Evolutionary conservation across 768 basidiomycete species (phyloP), one percentile per base, ranked within the genome.

Genomic region (Russula griseocarnosa): DNA sequence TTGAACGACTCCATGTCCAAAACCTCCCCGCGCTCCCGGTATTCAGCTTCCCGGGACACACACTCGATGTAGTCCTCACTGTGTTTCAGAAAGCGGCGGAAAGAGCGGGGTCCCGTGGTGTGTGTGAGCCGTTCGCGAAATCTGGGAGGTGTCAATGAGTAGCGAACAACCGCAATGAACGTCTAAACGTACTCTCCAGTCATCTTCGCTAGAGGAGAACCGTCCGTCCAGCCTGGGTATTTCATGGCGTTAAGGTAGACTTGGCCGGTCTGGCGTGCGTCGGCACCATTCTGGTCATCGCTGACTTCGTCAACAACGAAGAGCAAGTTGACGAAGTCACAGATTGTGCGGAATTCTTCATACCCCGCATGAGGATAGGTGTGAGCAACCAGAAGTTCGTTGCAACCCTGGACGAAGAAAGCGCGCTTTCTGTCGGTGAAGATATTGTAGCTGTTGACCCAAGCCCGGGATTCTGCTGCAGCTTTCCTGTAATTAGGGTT

Each of bases 271-370:
- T 73, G 73, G 28, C 80, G 79, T 53, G 85, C 86, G 59, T 83
- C 86, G 57, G 72, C 71, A 36, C 84, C 84, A 69, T 76, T 80
- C 73, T 87, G 86, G 63, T 86, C 86, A 69, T 87, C 85, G 72
- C 84, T 86, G 59, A 86, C 79, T 72, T 87, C 86, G 70, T 88
- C 87, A 52, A 86, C 79, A 52, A 86, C 84, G 73, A 86, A 88
- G 34, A 76, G 71, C 36, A 76, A 66, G 56, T 76, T 76, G 67
- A 76, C 83, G 63, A 85, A 86, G 74, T 87, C 86, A 69, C 85
- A 86, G 55, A 79, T 81, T 0, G 82, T 86, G 53, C 85, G 77
- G 67, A 87, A 83, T 70, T 82, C 78, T 63, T 84, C 83, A 67
- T 79, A 81, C 36, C 78, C 82, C 52, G 83, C 82, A 68, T 84